phyloP scores from a whole-genome alignment of 257 asterid genomes.

The Jacaranda copaia region DNA sequence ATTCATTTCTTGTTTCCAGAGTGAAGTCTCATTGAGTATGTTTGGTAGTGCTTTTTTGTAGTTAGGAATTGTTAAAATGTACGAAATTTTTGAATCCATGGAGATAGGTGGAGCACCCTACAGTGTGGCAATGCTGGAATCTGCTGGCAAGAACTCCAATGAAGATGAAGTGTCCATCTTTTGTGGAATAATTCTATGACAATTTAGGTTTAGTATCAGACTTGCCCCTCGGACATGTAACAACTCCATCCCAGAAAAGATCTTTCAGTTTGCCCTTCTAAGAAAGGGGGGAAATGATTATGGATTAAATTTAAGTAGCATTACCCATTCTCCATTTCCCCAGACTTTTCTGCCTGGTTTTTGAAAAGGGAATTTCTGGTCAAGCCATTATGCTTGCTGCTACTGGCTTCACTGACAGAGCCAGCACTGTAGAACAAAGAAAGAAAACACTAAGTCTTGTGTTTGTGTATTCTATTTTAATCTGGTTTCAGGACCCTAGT shows the following conservation, averaged over 20 bases:
- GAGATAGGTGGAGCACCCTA: not conserved
- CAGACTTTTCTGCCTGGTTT: not conserved
- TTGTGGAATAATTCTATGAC: not conserved
- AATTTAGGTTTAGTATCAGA: not conserved
- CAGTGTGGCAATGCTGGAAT: not conserved
- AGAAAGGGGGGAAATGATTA: not conserved
- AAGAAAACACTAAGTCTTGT: not conserved
- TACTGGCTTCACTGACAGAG: conserved; percentile 2
- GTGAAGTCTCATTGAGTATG: not conserved
- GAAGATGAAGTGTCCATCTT: not conserved
- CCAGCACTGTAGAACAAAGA: not conserved
- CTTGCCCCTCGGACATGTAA: not conserved
- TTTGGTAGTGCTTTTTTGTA: not conserved
- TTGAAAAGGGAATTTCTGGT: not conserved
- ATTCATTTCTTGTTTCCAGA: not conserved
- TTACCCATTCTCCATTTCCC: not conserved
- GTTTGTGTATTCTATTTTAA: conserved; percentile 6
- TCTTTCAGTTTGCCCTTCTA: too few relatives aligned
- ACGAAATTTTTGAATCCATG: not conserved
- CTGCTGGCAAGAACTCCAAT: not conserved
- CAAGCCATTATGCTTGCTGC: not conserved
- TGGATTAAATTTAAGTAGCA: not conserved
- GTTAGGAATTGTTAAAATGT: not conserved
- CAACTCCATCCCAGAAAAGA: not conserved
- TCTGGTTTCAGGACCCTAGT: conserved; percentile 7